Base-by-base conservation (phyloP, 257 asterid genomes). In the Thymus mandschuricus region DNA sequence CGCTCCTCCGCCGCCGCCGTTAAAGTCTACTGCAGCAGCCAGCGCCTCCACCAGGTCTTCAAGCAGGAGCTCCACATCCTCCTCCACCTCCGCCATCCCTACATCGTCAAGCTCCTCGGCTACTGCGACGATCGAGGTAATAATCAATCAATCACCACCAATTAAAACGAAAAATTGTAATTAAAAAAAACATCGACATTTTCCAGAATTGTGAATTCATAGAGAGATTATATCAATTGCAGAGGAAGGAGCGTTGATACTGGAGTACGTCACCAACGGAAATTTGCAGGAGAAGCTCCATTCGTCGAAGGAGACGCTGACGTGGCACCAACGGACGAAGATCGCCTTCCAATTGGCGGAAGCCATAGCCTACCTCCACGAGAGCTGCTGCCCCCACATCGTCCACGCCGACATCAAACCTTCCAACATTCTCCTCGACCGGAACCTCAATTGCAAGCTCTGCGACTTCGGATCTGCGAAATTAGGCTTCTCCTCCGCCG, bases 381-480 rank as follows among this genome's bases (percentile, higher is more conserved):
- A 84, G 0, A 71, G 63, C 15, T 81, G 89, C 66, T n/a, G 72
- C 6, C 69, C 82, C 8, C 94, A 85, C 64, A 77, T 91, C 69
- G 81, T 87, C 71, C 97, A 91, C 31, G 89, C 91, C 3, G 97
- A 91, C 75, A 80, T 91, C 74, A 89, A 91, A 71, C 71, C 95
- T 1, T 84, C 97, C 0, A 91, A 91, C 77, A 69, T 91, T 4
- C 38, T 91, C 0, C 72, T 91, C 11, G 96, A 91, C 59, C 71
- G 65, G 4, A 46, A 76, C 2, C 71, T 89, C 33, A 82, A 83
- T 52, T 84, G 95, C 81, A 91, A 89, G 77, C 87, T 91, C 58
- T 91, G 96, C 63, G 97, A 91, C 69, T 87, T 91, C 34, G 96
- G 97, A 27, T 88, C 97, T 0, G 86, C 96, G 0, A 88, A 80